Percentiles rank a stretch among this genome's conserved stretches.
Evolutionary conservation across 164 flowering plant genomes (phyloP).

Genomic region (Nymphaea thermarum): DNA sequence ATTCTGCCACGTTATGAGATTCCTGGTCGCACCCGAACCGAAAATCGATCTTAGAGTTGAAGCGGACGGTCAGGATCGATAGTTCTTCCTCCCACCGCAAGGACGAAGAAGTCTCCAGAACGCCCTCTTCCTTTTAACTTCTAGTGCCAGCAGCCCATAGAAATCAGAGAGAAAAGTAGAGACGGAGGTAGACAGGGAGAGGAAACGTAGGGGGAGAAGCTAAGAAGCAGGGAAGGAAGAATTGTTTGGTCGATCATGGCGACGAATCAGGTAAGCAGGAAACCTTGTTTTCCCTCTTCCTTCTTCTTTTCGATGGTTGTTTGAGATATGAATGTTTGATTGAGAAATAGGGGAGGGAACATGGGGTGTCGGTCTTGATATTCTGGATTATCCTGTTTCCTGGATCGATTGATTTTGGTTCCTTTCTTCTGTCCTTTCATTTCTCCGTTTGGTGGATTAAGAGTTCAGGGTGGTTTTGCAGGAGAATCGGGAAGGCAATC

Average conservation of each 20-base stretch:
- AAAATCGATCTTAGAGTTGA: no score
- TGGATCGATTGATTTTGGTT: not conserved
- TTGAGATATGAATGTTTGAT: not conserved
- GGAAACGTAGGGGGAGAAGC: no score
- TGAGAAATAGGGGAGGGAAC: not conserved
- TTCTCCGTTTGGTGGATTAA: not conserved
- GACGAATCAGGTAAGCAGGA: not conserved
- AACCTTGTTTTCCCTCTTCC: not conserved
- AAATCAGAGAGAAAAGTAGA: no score
- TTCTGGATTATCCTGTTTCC: not conserved
- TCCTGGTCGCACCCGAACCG: no score
- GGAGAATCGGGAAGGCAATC: constrained; percentile 13
- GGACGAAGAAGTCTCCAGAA: no score
- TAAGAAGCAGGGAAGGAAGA: not conserved
- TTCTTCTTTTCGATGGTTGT: not conserved
- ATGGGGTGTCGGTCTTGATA: no score
- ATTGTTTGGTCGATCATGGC: not conserved
- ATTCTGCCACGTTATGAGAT: no score
- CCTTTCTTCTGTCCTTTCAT: not conserved
- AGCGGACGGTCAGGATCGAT: not conserved
- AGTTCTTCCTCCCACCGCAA: not conserved
- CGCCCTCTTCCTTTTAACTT: not conserved
- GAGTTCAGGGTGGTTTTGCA: constrained; percentile 2
- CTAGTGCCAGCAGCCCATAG: not conserved
- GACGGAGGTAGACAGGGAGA: not conserved